Evolutionary conservation across 257 asterid genomes (phyloP), one percentile per base, ranked within the genome.

Genomic region (Ilex asprella): DNA sequence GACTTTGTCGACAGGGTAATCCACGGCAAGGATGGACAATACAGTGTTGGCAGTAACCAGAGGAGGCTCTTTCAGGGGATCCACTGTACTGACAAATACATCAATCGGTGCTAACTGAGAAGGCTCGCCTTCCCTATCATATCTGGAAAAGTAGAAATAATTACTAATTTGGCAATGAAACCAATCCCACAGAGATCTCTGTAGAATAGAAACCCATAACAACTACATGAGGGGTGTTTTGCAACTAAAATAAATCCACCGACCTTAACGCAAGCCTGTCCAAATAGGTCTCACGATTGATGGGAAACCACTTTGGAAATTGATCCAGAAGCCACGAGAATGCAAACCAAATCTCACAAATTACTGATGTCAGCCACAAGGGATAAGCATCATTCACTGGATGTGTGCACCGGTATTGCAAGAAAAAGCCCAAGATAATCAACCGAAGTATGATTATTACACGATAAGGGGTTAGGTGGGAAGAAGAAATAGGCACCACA

Each of bases 311-410:
- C 65, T 80, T 85, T 55, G 90, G 94, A 59, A 85, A 85, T 63
- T 85, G 90, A 58, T 85, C 94, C 41, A 85, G 77, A 72, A 82
- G 82, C 94, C 90, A 82, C 31, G 94, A 85, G 31, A 82, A 65
- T 21, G 87, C 87, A 76, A 85, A 85, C 94, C 90, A 85, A 61
- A 85, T 61, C 82, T 85, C 94, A 68, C 94, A 85, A 43, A 84
- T 84, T 58, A 84, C 92, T 46, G 92, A 84, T 59, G 76, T 82
- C 65, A 84, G 72, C 92, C 94, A 85, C 69, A 85, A 44, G 52
- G 90, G 90, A 72, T 85, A 85, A 50, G 90, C 94, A 70, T 83
- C 84, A 12, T 75, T 76, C 67, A 82, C 94, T 7, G 87, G 87
- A 73, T 82, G 90, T 64, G 85, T 80, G 31, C 66, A 56, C 50